A percentile compares a stretch with the other conserved stretches of the same genome.
These are phyloP conservation scores for Tillandsia leiboldiana DNA, from an alignment of 176 grass and related monocot genomes.

Conservation along the genomic window DNA sequence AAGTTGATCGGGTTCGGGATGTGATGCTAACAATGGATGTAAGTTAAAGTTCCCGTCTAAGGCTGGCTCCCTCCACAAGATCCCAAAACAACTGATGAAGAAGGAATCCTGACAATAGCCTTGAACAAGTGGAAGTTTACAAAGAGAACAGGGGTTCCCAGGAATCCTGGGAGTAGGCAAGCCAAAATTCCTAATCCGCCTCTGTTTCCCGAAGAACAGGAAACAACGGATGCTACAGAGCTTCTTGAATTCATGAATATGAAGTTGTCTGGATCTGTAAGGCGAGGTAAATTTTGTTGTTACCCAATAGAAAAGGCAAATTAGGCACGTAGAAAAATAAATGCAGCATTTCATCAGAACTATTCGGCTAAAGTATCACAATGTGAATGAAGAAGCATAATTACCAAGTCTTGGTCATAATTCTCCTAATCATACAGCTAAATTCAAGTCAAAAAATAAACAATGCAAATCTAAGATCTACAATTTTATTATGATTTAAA, in stretches of 20 bases:
- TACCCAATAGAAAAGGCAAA: background rate
- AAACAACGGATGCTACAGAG: constrained; percentile 77
- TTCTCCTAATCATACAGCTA: background rate
- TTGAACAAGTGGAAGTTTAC: constrained; percentile 96
- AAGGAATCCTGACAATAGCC: constrained; percentile 86
- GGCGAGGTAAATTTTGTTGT: constrained; percentile 11
- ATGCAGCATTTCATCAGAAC: background rate
- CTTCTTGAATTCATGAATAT: constrained; percentile 95
- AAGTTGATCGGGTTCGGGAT: constrained; percentile 13
- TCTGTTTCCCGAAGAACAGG: constrained; percentile 92
- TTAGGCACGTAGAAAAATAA: too few species aligned
- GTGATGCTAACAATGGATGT: background rate
- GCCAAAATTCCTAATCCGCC: constrained; percentile 32
- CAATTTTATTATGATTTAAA: too few species aligned
- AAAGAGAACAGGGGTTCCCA: constrained; percentile 46
- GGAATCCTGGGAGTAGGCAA: constrained; percentile 64
- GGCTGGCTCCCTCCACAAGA: constrained; percentile 40
- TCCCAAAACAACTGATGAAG: constrained; percentile 67
- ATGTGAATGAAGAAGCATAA: background rate
- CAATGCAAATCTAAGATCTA: too few species aligned
- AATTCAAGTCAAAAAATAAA: background rate
- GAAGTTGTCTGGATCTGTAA: constrained; percentile 73
- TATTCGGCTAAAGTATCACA: background rate
- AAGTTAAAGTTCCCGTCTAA: constrained; percentile 25
- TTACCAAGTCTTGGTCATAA: background rate